Conservation (phyloP, 768 basidiomycete species). For the Candolleomyces aberdarensis region DNA sequence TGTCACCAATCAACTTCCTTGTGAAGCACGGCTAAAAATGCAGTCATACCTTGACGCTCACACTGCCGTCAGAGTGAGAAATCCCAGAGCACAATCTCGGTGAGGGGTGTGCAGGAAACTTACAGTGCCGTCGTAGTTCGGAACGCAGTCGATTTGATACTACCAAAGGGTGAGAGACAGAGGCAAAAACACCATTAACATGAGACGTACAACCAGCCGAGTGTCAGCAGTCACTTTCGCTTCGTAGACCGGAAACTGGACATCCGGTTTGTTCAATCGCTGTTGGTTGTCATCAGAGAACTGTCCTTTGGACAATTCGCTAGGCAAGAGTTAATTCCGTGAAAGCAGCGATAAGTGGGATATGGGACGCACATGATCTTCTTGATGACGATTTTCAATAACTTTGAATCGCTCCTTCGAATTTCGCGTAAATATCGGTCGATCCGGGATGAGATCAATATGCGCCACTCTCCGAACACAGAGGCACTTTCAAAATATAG, state of each 20-base stretch:
- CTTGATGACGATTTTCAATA: conserved; percentile 50
- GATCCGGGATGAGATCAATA: conserved; percentile 48
- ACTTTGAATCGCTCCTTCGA: conserved; percentile 36
- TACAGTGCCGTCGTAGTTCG: conserved; percentile 26
- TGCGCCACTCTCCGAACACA: conserved; percentile 59
- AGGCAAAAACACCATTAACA: not conserved
- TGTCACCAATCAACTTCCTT: too few species aligned
- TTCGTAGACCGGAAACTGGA: conserved; percentile 55
- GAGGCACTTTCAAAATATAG: conserved; percentile 52
- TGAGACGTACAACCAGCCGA: conserved; percentile 38
- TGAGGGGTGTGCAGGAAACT: too few species aligned
- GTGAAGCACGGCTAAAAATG: too few species aligned
- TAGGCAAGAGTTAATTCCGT: conserved; percentile 17
- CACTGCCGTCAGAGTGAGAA: not conserved
- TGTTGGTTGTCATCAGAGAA: conserved; percentile 68
- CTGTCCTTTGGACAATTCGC: conserved; percentile 62
- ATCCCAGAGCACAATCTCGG: too few species aligned
- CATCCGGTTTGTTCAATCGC: conserved; percentile 37
- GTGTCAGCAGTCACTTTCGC: conserved; percentile 66
- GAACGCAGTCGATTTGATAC: conserved; percentile 46
- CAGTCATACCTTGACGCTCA: too few species aligned
- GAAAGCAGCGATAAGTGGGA: not conserved
- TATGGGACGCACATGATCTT: conserved; percentile 51
- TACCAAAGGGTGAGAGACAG: conserved; percentile 18
- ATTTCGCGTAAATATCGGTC: conserved; percentile 42